Conservation (phyloP, 345 rosid genomes). For the Lagerstroemia speciosa region DNA sequence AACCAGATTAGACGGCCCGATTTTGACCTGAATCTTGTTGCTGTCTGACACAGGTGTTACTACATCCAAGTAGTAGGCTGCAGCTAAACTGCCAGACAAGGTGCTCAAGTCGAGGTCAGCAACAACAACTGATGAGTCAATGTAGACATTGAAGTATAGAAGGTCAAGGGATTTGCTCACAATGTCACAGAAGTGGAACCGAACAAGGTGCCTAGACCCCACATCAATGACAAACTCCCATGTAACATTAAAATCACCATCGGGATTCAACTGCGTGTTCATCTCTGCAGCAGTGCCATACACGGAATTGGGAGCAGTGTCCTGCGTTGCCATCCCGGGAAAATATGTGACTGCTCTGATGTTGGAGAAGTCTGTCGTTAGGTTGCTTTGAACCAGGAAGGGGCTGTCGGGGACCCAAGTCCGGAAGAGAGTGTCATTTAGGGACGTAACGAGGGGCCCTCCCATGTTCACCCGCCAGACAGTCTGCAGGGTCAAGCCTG, state of each 20-base stretch:
- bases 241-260: constrained; percentile 62
- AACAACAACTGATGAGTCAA: constrained; percentile 38
- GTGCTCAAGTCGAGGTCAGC: constrained; percentile 44
- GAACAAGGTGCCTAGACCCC: constrained; percentile 58
- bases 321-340: constrained; percentile 39
- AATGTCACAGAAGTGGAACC: constrained; percentile 88
- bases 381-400: constrained; percentile 29
- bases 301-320: constrained; percentile 54
- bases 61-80: constrained; percentile 40
- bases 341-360: constrained; percentile 40
- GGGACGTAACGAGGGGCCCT: constrained; percentile 40
- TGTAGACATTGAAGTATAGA: constrained; percentile 68
- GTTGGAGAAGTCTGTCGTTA: constrained; percentile 34
- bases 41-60: constrained; percentile 28
- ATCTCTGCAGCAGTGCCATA: constrained; percentile 63
- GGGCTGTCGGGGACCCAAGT: constrained; percentile 66
- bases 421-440: constrained; percentile 62
- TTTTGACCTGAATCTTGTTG: constrained; percentile 42
- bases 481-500: constrained; percentile 59
- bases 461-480: constrained; percentile 88
- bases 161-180: constrained; percentile 34
- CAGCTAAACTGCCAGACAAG: constrained; percentile 26
- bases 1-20: constrained; percentile 34
- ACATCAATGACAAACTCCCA: constrained; percentile 66
- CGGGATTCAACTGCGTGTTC: constrained; percentile 45